Evolutionary conservation across 2,329 filamentous ascomycete genomes (phyloP).

Genomic region (Pseudopyrenochaeta lycopersici): DNA sequence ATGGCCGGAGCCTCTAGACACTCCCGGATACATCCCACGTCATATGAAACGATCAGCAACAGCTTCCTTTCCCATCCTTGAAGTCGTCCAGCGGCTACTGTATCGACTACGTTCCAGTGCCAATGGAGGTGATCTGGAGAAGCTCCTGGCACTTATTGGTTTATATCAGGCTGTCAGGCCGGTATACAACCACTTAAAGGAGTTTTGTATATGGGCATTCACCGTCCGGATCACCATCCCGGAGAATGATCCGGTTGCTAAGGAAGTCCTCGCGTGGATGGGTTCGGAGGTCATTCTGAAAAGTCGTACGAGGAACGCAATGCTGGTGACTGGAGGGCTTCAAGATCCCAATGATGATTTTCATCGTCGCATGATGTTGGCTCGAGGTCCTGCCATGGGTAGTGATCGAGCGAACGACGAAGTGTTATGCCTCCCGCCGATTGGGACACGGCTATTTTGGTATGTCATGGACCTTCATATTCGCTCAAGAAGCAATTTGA

Average conservation of each 20-base stretch:
- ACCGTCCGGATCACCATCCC: slow-evolving; percentile 34
- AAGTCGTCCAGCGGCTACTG: slow-evolving; percentile 37
- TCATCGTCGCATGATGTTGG: slow-evolving; percentile 5
- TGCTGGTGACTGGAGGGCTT: slow-evolving; percentile 28
- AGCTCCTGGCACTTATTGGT: slow-evolving; percentile 30
- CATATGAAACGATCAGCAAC: slow-evolving; percentile 31
- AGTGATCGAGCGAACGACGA: slow-evolving; percentile 8
- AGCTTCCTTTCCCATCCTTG: slow-evolving; percentile 31
- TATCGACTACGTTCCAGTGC: slow-evolving; percentile 25
- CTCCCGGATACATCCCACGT: slow-evolving; percentile 32
- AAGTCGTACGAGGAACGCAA: slow-evolving; percentile 27
- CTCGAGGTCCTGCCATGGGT: not conserved
- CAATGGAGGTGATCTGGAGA: slow-evolving; percentile 28
- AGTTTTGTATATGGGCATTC: slow-evolving; percentile 24
- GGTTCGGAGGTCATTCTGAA: slow-evolving; percentile 33
- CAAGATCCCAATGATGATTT: slow-evolving; percentile 12
- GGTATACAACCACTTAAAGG: slow-evolving; percentile 23
- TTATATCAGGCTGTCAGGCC: slow-evolving; percentile 33
- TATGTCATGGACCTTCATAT: slow-evolving; percentile 5
- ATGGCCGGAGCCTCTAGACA: slow-evolving; percentile 37
- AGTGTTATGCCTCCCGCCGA: slow-evolving; percentile 23
- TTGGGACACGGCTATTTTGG: slow-evolving; percentile 38
- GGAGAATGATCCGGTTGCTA: slow-evolving; percentile 33
- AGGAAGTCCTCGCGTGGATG: slow-evolving; percentile 39
- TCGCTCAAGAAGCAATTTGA: too few relatives aligned